Conservation (phyloP, 768 basidiomycete species). For the Pulveroboletus frians region DNA sequence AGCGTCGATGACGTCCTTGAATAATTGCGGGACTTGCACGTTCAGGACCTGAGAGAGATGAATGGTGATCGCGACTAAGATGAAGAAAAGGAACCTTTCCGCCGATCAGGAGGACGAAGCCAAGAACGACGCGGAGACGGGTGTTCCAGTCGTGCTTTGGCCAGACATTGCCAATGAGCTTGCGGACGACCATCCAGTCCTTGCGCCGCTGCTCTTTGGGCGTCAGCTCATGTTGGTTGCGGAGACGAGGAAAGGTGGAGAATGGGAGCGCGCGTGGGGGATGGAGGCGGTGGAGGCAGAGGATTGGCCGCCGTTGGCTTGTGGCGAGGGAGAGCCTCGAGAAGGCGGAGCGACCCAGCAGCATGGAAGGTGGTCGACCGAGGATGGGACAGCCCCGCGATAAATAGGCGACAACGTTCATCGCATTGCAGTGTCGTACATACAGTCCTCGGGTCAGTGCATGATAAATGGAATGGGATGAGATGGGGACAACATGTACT, state of each 20-base stretch:
- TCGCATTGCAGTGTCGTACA: background rate
- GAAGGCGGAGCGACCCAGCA: constrained; percentile 21
- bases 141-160: constrained; percentile 81
- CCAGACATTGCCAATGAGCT: constrained; percentile 88
- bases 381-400: background rate
- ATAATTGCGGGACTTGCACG: constrained; percentile 96
- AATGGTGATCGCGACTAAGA: background rate
- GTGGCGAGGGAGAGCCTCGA: constrained; percentile 2
- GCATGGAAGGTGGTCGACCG: constrained; percentile 15
- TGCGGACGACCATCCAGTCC: constrained; percentile 85
- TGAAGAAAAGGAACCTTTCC: constrained; percentile 63
- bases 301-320: constrained; percentile 6
- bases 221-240: constrained; percentile 10
- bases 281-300: constrained; percentile 4
- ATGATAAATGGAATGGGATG: background rate
- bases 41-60: constrained; percentile 68
- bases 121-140: constrained; percentile 74
- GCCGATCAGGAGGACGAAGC: constrained; percentile 70
- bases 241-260: constrained; percentile 17
- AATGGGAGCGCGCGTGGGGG: constrained; percentile 3
- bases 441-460: too few species aligned
- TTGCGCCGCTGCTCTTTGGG: constrained; percentile 55
- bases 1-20: constrained; percentile 87
- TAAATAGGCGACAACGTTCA: background rate
- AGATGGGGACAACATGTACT: constrained; percentile 6